Evolutionary conservation across 305 asterid species (phyloP).

Genomic region (Fraxinus velutina): DNA sequence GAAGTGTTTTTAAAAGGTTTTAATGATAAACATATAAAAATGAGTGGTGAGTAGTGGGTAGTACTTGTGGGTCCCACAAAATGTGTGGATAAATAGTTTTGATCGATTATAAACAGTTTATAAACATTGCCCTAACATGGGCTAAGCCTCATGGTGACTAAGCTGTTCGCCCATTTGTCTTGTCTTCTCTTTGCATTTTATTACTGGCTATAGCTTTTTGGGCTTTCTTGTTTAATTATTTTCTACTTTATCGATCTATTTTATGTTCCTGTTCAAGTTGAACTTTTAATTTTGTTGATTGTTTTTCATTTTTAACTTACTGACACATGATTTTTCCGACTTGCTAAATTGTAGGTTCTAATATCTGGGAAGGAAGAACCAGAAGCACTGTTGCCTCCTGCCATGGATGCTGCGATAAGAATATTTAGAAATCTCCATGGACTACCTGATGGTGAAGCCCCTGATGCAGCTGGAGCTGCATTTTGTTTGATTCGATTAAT

Average conservation of each 20-base stretch:
- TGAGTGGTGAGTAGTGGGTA: not conserved
- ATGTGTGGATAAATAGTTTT: not conserved
- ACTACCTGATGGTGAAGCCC: constrained; percentile 26
- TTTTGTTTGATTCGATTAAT: constrained; percentile 22
- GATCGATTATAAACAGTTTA: not conserved
- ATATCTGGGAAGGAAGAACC: constrained; percentile 91
- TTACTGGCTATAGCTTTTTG: not conserved
- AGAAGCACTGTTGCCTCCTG: constrained; percentile 45
- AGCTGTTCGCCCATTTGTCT: not conserved
- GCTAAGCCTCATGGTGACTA: not conserved
- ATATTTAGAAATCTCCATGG: constrained; percentile 38
- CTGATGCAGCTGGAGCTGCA: constrained; percentile 30
- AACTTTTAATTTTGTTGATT: not conserved
- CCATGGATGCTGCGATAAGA: constrained; percentile 45
- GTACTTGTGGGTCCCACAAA: not conserved
- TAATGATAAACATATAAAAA: not conserved
- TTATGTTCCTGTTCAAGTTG: not conserved
- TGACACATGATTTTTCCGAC: constrained; percentile 16
- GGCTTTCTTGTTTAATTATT: not conserved
- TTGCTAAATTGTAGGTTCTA: constrained; percentile 54
- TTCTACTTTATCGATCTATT: not conserved
- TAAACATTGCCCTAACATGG: not conserved
- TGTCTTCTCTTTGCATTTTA: not conserved
- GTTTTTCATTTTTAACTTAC: constrained; percentile 9
- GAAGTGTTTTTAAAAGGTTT: not conserved